phyloP scores from a whole-genome alignment of 163 green algal genomes.

The Scenedesmus sp. region DNA sequence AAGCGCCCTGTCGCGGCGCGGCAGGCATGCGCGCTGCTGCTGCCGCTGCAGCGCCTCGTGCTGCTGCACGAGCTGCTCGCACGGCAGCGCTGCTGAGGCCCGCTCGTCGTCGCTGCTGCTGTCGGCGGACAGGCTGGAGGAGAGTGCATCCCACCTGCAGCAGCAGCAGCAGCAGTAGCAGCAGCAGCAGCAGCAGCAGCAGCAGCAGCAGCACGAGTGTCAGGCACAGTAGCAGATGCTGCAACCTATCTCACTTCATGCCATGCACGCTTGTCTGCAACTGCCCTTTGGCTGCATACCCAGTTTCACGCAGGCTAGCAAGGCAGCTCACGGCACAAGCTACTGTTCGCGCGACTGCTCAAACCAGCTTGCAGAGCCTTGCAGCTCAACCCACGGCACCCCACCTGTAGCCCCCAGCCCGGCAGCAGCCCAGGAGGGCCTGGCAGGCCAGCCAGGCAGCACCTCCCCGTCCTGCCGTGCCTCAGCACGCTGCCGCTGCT shows the following conservation, averaged over 20 bases:
- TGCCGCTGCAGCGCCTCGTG: slow-evolving; percentile 14
- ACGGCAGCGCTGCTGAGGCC: not conserved
- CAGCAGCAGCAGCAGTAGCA: not conserved
- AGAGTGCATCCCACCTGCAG: slow-evolving; percentile 35
- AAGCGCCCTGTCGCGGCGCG: not conserved
- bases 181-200: no score
- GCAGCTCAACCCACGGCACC: no score
- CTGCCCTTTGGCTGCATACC: no score
- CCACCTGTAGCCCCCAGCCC: slow-evolving; percentile 32
- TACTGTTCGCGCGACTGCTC: no score
- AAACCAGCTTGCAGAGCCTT: no score
- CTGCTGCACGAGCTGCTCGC: slow-evolving; percentile 43
- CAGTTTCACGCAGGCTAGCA: no score
- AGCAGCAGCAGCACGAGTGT: no score
- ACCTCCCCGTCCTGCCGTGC: not conserved
- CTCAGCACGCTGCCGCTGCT: not conserved
- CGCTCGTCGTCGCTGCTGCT: not conserved
- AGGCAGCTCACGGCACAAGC: no score
- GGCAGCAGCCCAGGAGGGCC: slow-evolving; percentile 32
- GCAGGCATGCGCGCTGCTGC: slow-evolving; percentile 19
- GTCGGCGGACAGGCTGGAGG: not conserved
- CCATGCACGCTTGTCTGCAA: no score
- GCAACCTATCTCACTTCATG: no score
- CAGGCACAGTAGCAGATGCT: no score
- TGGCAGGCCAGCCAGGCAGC: not conserved